Evolutionary conservation across 2,329 filamentous ascomycete genomes (phyloP), one percentile per base, ranked within the genome.

Genomic region (Cercospora zeina): DNA sequence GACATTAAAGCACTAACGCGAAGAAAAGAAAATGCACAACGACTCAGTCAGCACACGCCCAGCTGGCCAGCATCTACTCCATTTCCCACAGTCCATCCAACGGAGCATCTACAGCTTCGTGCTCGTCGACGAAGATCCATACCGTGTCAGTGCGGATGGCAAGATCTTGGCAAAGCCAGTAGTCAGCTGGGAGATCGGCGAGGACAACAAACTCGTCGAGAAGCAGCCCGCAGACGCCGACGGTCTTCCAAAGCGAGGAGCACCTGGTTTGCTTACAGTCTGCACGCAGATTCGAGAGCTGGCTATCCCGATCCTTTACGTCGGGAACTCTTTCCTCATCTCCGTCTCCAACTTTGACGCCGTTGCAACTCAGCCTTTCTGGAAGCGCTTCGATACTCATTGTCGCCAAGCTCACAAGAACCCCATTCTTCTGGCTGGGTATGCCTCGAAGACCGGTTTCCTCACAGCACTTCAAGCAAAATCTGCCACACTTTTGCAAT

Each of bases 271-370:
- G 2, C 49, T 62, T 1, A 50, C 45, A 9, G 34, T 30, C 7
- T 64, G 37, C 33, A 57, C 45, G 16, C 24, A 47, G 7, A 34
- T 59, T 19, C 59, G 62, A 10, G 42, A 54, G 3, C 30, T 53
- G 34, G 55, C 62, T 19, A n/a, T 53, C 6, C 27, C 24, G 0
- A 47, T 62, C 27, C 62, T 61, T 54, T 62, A 56, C 36, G 16
- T 55, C 5, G 55, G 54, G 19, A 62, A 59, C 27, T 21, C 14
- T 3, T 64, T 62, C 51, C 9, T 33, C 4, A 21, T 64, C 14
- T n/a, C 8, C 2, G 21, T 62, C 21, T 27, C 16, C 1, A 27
- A 45, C 33, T 62, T 58, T 39, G 10, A 62, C 30, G 62, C 37
- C 27, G 13, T 11, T 3, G 59, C 59, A 1, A 42, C 62, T 8